A percentile compares a stretch with the other conserved stretches of the same genome.
phyloP scores from a whole-genome alignment of 2,329 filamentous ascomycete genomes.

The Hansfordia pulvinata region DNA sequence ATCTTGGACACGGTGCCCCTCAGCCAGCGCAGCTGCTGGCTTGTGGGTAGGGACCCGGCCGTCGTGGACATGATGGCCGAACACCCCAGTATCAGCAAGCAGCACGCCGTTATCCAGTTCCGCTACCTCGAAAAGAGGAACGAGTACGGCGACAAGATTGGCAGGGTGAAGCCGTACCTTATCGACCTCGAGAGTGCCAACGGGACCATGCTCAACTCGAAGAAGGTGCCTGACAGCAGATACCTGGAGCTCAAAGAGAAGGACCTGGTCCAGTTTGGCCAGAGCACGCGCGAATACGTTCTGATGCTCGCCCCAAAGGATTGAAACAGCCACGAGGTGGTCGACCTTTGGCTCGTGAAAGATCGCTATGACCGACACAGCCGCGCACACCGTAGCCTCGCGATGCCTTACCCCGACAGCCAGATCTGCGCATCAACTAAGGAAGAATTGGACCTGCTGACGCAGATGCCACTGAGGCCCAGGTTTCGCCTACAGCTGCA shows the following conservation, averaged over 20 bases:
- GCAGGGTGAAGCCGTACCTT: conserved; percentile 72
- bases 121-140: conserved; percentile 71
- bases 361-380: too few species aligned
- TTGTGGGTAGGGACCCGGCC: conserved; percentile 66
- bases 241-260: conserved; percentile 81
- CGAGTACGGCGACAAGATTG: conserved; percentile 74
- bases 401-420: too few species aligned
- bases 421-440: too few species aligned
- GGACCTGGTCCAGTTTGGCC: conserved; percentile 79
- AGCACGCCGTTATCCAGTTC: conserved; percentile 93
- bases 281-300: conserved; percentile 89
- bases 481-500: too few species aligned
- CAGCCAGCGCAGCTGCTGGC: conserved; percentile 70
- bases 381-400: too few species aligned
- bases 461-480: too few species aligned
- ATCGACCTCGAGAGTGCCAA: conserved; percentile 92
- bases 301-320: conserved; percentile 59
- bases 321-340: too few species aligned
- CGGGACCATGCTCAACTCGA: conserved; percentile 71
- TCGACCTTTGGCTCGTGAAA: too few species aligned
- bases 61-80: conserved; percentile 77
- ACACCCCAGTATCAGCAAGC: conserved; percentile 87
- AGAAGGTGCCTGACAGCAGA: conserved; percentile 57
- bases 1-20: conserved; percentile 74
- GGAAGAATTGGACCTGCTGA: too few species aligned